Evolutionary conservation across 306 rosid genomes (phyloP).

Genomic region (Pyrus communis): DNA sequence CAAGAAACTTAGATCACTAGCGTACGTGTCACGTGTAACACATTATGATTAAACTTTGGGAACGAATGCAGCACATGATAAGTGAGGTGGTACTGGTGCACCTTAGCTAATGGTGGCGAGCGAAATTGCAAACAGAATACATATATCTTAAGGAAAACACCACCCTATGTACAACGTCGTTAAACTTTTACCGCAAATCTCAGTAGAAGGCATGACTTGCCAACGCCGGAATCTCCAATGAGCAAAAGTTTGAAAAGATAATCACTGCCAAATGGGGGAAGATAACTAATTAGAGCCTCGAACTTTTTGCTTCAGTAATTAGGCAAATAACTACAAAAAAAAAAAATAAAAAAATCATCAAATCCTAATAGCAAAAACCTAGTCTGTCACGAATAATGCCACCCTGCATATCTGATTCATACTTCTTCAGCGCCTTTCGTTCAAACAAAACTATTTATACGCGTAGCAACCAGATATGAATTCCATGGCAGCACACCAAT

Average conservation of each 20-base stretch:
- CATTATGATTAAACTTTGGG: neutral
- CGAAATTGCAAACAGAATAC: neutral
- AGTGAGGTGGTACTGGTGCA: neutral
- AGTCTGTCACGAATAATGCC: no score
- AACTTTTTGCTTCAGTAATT: neutral
- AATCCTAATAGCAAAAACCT: neutral
- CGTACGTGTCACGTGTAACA: neutral
- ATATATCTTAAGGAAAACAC: neutral
- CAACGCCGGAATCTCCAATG: slow-evolving; percentile 81
- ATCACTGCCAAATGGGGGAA: slow-evolving; percentile 37
- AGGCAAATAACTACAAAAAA: neutral
- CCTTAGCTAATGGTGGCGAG: neutral
- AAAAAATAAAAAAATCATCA: neutral
- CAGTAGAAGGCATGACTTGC: slow-evolving; percentile 77
- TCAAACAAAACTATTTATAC: no score
- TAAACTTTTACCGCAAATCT: slow-evolving; percentile 61
- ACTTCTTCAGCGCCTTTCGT: no score
- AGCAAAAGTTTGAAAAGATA: slow-evolving; percentile 74
- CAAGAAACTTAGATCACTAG: neutral
- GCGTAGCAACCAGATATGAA: no score
- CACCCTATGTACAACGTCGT: neutral
- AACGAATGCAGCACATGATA: neutral
- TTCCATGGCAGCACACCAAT: no score
- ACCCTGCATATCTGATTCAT: no score
- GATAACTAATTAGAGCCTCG: neutral